phyloP scores from a whole-genome alignment of 2,329 filamentous ascomycete species.

The Fusarium hostae region DNA sequence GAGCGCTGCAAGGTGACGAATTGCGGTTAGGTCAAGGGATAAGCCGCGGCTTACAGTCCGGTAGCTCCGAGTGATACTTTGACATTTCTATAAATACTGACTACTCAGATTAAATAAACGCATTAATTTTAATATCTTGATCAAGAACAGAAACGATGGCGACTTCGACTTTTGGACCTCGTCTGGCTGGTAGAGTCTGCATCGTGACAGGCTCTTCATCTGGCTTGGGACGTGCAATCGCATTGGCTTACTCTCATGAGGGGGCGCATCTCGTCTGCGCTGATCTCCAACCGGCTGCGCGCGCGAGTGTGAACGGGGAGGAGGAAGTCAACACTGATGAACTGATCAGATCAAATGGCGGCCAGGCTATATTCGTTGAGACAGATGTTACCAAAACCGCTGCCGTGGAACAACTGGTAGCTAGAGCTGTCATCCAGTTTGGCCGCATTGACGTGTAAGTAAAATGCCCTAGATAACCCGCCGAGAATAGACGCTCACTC shows the following conservation, averaged over 20 bases:
- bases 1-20: neutral
- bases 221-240: conserved; percentile 59
- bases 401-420: conserved; percentile 53
- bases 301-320: conserved; percentile 43
- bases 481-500: neutral
- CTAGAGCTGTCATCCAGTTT: conserved; percentile 29
- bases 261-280: conserved; percentile 57
- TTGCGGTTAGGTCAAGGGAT: neutral
- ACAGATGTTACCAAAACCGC: conserved; percentile 54
- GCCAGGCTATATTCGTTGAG: conserved; percentile 55
- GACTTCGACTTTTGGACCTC: neutral
- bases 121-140: fast-evolving
- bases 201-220: conserved; percentile 60
- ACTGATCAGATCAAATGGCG: conserved; percentile 49
- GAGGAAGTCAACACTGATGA: conserved; percentile 46
- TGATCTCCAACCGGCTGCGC: conserved; percentile 49
- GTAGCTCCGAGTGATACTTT: neutral
- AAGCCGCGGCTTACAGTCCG: neutral
- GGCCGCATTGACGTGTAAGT: conserved; percentile 43
- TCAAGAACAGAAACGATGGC: neutral
- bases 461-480: conserved; percentile 17
- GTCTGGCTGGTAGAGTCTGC: conserved; percentile 46
- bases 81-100: neutral
- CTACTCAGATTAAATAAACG: fast-evolving
- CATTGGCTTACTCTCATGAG: conserved; percentile 54